Evolutionary conservation across 1,139 yeast species (phyloP), one percentile per base, ranked within the genome.

Genomic region (Hansenula anomala): DNA sequence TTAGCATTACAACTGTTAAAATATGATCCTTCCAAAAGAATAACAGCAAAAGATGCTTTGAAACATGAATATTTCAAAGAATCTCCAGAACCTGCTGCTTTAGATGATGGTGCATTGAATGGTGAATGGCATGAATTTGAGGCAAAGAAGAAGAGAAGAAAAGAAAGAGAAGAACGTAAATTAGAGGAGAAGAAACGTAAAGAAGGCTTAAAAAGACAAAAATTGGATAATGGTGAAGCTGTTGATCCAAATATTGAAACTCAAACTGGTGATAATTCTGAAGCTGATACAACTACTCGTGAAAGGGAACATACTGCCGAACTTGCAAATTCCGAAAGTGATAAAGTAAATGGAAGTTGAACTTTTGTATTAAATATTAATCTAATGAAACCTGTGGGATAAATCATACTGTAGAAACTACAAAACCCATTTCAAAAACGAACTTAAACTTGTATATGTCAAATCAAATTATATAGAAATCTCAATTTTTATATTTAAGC

Each of bases 101-200:
- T 72, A 34, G 58, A 59, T 6, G 61, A 80, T 36, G 64, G 64
- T 13, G 71, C 80, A 42, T 65, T 82, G 48, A 66, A 71, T 36
- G 75, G 72, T 14, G 97, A 94, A 59, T 90, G 97, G 95, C 98
- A 92, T 58, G 98, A 92, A 57, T 90, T 84, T 60, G 98, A 92
- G 57, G 95, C 96, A 5, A 89, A 92, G 61, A 82, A 80, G 63
- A 77, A 87, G 53, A 69, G 94, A 54, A 71, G 86, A 49, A 80
- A 73, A 52, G 78, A 75, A 57, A 69, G 80, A 42, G 74, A 63
- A 50, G 69, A 61, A 44, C 49, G 48, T 8, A 50, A 43, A 27
- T 30, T 30, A 16, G 54, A 51, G 20, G 55, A 52, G 27, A 41
- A 37, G 13, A 46, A 17, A 25, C 22, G 33, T 19, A 25, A 27